A percentile compares a stretch with the other conserved stretches of the same genome.
Evolutionary conservation across 2,329 filamentous ascomycete species (phyloP).

Genomic region (Aspergillus versicolor): DNA sequence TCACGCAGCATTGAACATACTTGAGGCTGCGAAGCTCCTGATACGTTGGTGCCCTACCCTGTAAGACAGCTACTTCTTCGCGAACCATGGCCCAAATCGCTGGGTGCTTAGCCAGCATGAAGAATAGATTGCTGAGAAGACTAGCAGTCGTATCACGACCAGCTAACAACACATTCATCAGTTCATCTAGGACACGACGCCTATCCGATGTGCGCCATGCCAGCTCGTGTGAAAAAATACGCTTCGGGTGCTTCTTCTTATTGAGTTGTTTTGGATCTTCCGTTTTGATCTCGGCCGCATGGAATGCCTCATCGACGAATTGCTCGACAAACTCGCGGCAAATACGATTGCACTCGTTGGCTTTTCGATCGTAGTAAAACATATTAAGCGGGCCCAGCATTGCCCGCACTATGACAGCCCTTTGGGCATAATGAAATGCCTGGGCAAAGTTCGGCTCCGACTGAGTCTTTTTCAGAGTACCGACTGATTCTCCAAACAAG

Average conservation of each 20-base stretch:
- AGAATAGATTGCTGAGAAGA: slow-evolving; percentile 44
- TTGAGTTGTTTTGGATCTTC: slow-evolving; percentile 16
- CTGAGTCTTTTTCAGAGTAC: slow-evolving; percentile 36
- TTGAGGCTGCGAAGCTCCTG: slow-evolving; percentile 23
- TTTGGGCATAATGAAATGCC: slow-evolving; percentile 30
- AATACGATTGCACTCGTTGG: slow-evolving; percentile 34
- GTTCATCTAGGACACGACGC: slow-evolving; percentile 42
- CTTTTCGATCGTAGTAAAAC: slow-evolving; percentile 19
- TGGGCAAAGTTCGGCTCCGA: slow-evolving; percentile 21
- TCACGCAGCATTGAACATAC: slow-evolving; percentile 23
- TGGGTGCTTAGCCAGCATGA: slow-evolving; percentile 23
- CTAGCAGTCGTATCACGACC: slow-evolving; percentile 53
- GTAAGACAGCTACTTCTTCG: slow-evolving; percentile 23
- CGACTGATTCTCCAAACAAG: slow-evolving; percentile 63
- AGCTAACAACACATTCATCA: slow-evolving; percentile 51
- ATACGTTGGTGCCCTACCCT: slow-evolving; percentile 22
- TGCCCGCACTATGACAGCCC: slow-evolving; percentile 16
- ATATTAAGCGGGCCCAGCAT: slow-evolving; percentile 15
- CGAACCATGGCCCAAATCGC: slow-evolving; percentile 37
- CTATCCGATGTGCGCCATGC: slow-evolving; percentile 44
- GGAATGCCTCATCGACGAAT: slow-evolving; percentile 43
- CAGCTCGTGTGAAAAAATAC: slow-evolving; percentile 47
- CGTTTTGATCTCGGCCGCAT: slow-evolving; percentile 12
- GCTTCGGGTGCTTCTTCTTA: neutral
- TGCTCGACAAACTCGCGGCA: slow-evolving; percentile 29